phyloP scores from a whole-genome alignment of 2,329 filamentous ascomycete species.

The Penicillium sp. region DNA sequence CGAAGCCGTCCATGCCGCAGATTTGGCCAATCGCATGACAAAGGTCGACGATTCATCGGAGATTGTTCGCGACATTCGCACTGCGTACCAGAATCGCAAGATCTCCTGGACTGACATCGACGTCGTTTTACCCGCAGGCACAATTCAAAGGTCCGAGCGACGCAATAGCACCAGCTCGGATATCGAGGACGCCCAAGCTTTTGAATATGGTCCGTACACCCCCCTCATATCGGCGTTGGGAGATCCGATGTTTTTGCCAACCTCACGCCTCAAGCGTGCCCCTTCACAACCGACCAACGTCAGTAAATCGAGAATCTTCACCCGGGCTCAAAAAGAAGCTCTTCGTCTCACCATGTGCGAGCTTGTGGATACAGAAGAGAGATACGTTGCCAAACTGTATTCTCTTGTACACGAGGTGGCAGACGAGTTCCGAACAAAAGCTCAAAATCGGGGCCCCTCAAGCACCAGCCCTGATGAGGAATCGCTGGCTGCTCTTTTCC shows the following conservation, averaged over 20 bases:
- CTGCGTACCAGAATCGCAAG: conserved; percentile 75
- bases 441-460: conserved; percentile 55
- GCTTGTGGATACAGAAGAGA: conserved; percentile 87
- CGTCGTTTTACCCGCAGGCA: conserved; percentile 75
- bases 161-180: conserved; percentile 56
- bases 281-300: conserved; percentile 82
- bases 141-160: conserved; percentile 64
- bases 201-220: conserved; percentile 74
- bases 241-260: conserved; percentile 81
- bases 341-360: conserved; percentile 86
- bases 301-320: conserved; percentile 74
- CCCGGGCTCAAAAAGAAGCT: conserved; percentile 76
- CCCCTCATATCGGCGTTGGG: conserved; percentile 76
- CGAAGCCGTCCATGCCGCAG: conserved; percentile 87
- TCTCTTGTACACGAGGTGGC: conserved; percentile 80
- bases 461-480: conserved; percentile 71
- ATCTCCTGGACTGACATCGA: conserved; percentile 85
- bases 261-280: conserved; percentile 76
- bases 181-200: conserved; percentile 26
- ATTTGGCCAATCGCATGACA: conserved; percentile 80
- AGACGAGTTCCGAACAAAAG: conserved; percentile 71
- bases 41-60: conserved; percentile 74
- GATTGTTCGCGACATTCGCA: conserved; percentile 69
- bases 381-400: conserved; percentile 84
- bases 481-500: conserved; percentile 75